A percentile compares a stretch with the other conserved stretches of the same genome.
phyloP scores from a whole-genome alignment of 495 filamentous ascomycete genomes.

The Lepidopterella palustris region DNA sequence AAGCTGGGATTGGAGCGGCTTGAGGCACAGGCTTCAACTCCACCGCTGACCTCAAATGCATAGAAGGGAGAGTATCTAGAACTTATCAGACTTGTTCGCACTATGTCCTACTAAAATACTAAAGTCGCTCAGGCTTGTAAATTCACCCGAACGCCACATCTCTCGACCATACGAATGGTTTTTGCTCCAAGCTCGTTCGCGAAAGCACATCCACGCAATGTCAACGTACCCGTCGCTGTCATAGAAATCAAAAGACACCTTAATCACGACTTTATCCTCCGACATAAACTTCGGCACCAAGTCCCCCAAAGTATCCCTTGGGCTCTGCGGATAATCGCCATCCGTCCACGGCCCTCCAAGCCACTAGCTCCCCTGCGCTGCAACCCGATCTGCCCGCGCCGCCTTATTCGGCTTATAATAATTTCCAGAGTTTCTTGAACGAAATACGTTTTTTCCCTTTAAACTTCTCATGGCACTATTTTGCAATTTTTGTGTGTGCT shows the following conservation, averaged over 20 bases:
- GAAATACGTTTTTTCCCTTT: slow-evolving; percentile 38
- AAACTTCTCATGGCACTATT: slow-evolving; percentile 42
- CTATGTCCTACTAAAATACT: not conserved
- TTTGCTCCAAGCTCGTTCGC: too few species aligned
- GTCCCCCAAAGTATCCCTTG: slow-evolving; percentile 40
- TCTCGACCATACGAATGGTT: too few species aligned
- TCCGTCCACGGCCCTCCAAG: slow-evolving; percentile 31
- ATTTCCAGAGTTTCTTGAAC: slow-evolving; percentile 40
- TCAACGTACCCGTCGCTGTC: slow-evolving; percentile 37
- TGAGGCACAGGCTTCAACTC: slow-evolving; percentile 35
- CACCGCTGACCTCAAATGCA: slow-evolving; percentile 25
- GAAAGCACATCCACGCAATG: slow-evolving; percentile 19
- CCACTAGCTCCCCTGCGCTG: slow-evolving; percentile 30
- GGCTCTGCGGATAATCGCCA: slow-evolving; percentile 39
- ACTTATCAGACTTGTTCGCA: not conserved
- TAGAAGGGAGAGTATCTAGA: slow-evolving; percentile 28
- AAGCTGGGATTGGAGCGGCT: slow-evolving; percentile 37
- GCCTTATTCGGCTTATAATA: slow-evolving; percentile 37
- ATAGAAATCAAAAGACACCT: slow-evolving; percentile 43
- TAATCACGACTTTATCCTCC: slow-evolving; percentile 38
- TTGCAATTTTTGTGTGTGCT: slow-evolving; percentile 39
- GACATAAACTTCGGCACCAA: slow-evolving; percentile 34
- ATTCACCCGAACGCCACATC: not conserved
- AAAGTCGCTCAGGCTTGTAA: not conserved
- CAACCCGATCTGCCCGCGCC: slow-evolving; percentile 31